These are phyloP conservation scores for Cladophialophora chaetospira DNA, from an alignment of 2,329 filamentous ascomycete genomes.

Conservation along the genomic window DNA sequence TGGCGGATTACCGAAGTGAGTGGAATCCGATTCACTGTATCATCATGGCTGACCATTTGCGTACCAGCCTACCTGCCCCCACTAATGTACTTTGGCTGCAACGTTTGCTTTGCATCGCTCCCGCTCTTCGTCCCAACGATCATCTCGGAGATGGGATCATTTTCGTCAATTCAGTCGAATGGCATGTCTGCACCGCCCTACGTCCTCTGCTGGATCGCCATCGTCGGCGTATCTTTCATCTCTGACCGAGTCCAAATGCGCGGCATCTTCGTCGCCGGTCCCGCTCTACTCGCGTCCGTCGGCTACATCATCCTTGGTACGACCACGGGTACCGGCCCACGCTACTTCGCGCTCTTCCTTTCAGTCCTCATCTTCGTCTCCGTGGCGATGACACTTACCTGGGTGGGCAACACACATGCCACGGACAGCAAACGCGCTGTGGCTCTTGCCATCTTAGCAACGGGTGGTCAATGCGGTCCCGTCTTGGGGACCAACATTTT, in stretches of 20 bases:
- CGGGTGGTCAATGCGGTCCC: conserved; percentile 80
- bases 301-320: conserved; percentile 69
- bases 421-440: conserved; percentile 29
- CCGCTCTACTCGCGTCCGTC: conserved; percentile 59
- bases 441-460: conserved; percentile 64
- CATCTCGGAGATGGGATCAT: conserved; percentile 65
- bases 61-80: conserved; percentile 44
- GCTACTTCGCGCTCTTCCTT: conserved; percentile 57
- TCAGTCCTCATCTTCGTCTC: conserved; percentile 67
- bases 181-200: conserved; percentile 73
- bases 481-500: conserved; percentile 63
- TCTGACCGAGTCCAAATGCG: conserved; percentile 67
- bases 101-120: conserved; percentile 67
- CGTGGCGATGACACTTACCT: conserved; percentile 70
- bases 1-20: conserved; percentile 53
- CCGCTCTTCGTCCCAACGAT: conserved; percentile 68
- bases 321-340: conserved; percentile 50
- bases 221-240: conserved; percentile 62
- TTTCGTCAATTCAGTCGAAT: conserved; percentile 66
- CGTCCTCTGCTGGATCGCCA: conserved; percentile 67
- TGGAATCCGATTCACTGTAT: conserved; percentile 29
- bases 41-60: background rate
- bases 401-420: conserved; percentile 54
- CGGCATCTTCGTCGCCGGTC: conserved; percentile 58
- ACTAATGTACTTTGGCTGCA: conserved; percentile 62